These are phyloP conservation scores for Xylaria sp. DNA, from an alignment of 2,329 filamentous ascomycete species.

Conservation along the genomic window DNA sequence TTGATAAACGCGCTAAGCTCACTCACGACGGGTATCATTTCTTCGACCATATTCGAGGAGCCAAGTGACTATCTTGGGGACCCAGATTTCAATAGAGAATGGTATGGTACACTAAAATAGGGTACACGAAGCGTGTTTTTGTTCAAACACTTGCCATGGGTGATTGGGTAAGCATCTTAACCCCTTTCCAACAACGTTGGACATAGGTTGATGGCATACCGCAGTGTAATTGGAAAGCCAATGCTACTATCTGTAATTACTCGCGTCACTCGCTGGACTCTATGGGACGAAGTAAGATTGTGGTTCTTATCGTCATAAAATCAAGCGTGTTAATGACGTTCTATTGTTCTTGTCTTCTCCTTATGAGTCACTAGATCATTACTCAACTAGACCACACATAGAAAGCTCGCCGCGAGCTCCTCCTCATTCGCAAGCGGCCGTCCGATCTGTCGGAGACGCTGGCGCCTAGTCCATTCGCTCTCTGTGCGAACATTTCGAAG, in stretches of 20 bases:
- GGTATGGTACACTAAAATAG: slow-evolving; percentile 21
- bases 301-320: background rate
- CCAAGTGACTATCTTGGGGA: slow-evolving; percentile 26
- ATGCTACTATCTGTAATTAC: slow-evolving; percentile 2
- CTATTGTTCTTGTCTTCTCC: background rate
- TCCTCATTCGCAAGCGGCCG: slow-evolving; percentile 22
- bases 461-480: background rate
- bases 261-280: slow-evolving; percentile 16
- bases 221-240: slow-evolving; percentile 12
- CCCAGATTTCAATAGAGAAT: slow-evolving; percentile 21
- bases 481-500: no score
- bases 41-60: slow-evolving; percentile 22
- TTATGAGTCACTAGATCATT: background rate
- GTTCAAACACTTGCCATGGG: slow-evolving; percentile 23
- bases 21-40: slow-evolving; percentile 24
- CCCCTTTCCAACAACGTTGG: background rate
- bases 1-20: slow-evolving; percentile 16
- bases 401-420: slow-evolving; percentile 21
- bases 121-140: slow-evolving; percentile 17
- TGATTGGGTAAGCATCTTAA: slow-evolving; percentile 3
- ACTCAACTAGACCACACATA: background rate
- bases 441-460: slow-evolving; percentile 11
- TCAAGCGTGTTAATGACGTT: no score
- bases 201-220: background rate
- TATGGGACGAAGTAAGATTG: slow-evolving; percentile 23